A percentile compares a stretch with the other conserved stretches of the same genome.
phyloP scores from a whole-genome alignment of 2,329 filamentous ascomycete genomes.

The Blastomyces gilchristii region DNA sequence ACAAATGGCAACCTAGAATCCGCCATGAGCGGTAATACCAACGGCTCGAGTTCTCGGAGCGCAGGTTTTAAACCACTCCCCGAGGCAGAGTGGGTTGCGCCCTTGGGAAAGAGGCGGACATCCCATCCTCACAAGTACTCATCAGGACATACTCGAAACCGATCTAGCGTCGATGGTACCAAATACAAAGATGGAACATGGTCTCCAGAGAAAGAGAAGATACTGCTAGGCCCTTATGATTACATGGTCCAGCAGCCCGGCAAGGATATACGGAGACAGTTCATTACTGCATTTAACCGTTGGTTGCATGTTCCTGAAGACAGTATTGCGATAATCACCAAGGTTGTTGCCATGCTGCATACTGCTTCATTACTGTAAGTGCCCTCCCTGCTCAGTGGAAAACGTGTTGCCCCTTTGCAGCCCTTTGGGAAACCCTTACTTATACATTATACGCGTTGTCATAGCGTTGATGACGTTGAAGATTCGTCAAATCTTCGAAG shows the following conservation, averaged over 20 bases:
- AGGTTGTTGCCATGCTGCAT: conserved; percentile 30
- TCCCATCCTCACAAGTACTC: conserved; percentile 18
- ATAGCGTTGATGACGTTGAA: conserved; percentile 37
- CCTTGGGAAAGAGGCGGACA: conserved; percentile 26
- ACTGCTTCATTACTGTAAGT: conserved; percentile 32
- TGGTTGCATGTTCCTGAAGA: conserved; percentile 29
- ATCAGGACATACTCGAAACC: conserved; percentile 24
- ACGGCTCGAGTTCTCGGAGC: conserved; percentile 22
- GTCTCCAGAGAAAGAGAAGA: conserved; percentile 64
- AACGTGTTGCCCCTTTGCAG: neutral
- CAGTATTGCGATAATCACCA: conserved; percentile 26
- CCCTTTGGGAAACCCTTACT: neutral
- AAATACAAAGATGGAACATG: conserved; percentile 41
- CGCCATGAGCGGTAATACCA: conserved; percentile 15
- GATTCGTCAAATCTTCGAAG: conserved; percentile 35
- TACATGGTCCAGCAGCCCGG: conserved; percentile 71
- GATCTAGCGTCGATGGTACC: conserved; percentile 31
- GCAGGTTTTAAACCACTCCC: conserved; percentile 41
- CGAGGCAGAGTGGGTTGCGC: conserved; percentile 52
- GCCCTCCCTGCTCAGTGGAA: conserved; percentile 10
- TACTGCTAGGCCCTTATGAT: conserved; percentile 67
- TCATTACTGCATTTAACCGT: conserved; percentile 32
- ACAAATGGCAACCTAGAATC: conserved; percentile 23
- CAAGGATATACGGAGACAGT: conserved; percentile 30
- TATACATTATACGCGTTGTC: neutral